Evolutionary conservation across 495 filamentous ascomycete species (phyloP), one percentile per base, ranked within the genome.

Genomic region (Xanthoparmelia taractica): DNA sequence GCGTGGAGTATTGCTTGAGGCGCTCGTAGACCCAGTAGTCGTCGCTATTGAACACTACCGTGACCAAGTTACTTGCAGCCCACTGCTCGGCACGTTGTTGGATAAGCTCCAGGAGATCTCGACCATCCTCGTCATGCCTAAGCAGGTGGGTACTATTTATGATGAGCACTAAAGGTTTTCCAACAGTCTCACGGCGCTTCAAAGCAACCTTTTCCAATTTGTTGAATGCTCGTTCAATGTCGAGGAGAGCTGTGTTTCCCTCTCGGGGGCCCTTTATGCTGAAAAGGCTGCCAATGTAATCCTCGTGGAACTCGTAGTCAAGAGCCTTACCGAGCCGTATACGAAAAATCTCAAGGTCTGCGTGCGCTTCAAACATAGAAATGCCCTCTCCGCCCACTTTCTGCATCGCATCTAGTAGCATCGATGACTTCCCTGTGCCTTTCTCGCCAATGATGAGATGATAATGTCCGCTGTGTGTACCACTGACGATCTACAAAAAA

Each of bases 1-100:
- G 84, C 20, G 90, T 94, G 8, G 91, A 88, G 65, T 96, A 85
- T 72, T 89, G 85, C 76, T 96, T 96, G 57, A 98, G 73, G 27
- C 91, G 81, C 72, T 98, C 94, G 69, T 96, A 97, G 1, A 97
- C 87, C 94, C 94, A 98, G 73, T 96, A 98, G 68, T 97, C 93
- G 69, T 98, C 94, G 62, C 84, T 89, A 72, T 96, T 96, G 68
- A 97, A 86, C 10, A 98, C 84, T 64, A 96, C 85, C 1, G 93
- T 97, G 18, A 92, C 87, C 2, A 98, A 79, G 64, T 89, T 91
- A 41, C 85, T 84, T 8, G 92, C 92, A 4, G 94, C 93, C 94
- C 94, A 98, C 68, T 90, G 85, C 72, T 98, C 95, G 0, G 94
- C 94, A 33, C 92, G 84, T 73, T 98, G 94, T 72, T 98, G 94